Evolutionary conservation across 1,284 basidiomycete species (phyloP), one percentile per base, ranked within the genome.

Genomic region (Agaricales sp.): DNA sequence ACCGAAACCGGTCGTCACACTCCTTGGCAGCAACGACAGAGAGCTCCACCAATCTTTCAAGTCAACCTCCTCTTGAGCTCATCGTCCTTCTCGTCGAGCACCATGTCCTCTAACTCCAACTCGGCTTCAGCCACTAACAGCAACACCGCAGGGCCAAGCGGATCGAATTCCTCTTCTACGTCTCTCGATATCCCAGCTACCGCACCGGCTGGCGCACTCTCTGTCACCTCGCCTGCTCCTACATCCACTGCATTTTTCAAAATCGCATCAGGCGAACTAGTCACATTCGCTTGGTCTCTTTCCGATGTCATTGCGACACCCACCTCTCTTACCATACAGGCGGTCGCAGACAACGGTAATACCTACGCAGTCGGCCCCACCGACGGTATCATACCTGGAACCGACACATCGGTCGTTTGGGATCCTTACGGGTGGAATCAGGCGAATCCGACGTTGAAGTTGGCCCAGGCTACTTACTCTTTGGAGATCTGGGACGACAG

Each of bases 211-310:
- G 88, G 88, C 21, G 71, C 73, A 38, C 64, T 90, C 52, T 74
- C 78, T 50, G 80, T 88, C 61, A 87, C 86, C 23, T 75, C 89
- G 61, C 92, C 92, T 1, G 82, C 89, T 0, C 74, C 80, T 54
- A 83, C 85, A 11, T 80, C 80, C 20, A 80, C 82, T 2, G 90
- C 89, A 3, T 97, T 78, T 69, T 95, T 85, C 74, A 95, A 96
- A 74, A 87, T 97, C 57, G 88, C 87, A 0, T 66, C 70, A 0
- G 71, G 73, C 44, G 76, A 89, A 59, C 71, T 71, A 51, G 76
- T 95, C 60, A 95, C 91, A 18, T 91, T 95, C 65, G 90, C 76
- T 14, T 96, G 92, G 92, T 94, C 92, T 63, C 77, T 89, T 56
- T 90, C 87, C 18, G 73, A 73, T 53, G 68, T 94, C 20, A 68